A percentile compares a stretch with the other conserved stretches of the same genome.
Evolutionary conservation across 768 basidiomycete species (phyloP).

Genomic region (Gelatoporia subvermispora): DNA sequence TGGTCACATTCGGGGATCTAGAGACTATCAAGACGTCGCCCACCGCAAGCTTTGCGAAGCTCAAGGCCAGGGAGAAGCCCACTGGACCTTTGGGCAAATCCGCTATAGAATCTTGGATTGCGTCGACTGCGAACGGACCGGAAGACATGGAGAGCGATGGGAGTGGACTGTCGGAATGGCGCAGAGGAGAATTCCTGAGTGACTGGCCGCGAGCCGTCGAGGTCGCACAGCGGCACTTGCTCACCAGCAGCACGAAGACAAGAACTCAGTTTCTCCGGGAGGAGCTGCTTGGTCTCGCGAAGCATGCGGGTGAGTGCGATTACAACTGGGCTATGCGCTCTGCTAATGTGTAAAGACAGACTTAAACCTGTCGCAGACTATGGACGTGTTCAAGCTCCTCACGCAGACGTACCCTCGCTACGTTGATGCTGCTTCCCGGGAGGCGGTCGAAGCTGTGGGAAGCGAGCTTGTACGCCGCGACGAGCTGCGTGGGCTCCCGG

Average conservation of each 20-base stretch:
- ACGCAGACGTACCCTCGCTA: slow-evolving; percentile 78
- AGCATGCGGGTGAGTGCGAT: slow-evolving; percentile 50
- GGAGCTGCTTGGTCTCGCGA: slow-evolving; percentile 52
- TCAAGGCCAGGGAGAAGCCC: slow-evolving; percentile 41
- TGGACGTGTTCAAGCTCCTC: slow-evolving; percentile 71
- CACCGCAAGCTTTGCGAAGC: slow-evolving; percentile 38
- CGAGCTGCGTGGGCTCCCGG: slow-evolving; percentile 40
- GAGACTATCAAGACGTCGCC: slow-evolving; percentile 29
- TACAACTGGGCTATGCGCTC: too few species aligned
- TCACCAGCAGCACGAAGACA: slow-evolving; percentile 48
- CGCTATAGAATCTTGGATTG: slow-evolving; percentile 64
- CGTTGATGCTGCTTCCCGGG: slow-evolving; percentile 62
- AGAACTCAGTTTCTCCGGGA: slow-evolving; percentile 59
- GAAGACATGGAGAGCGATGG: slow-evolving; percentile 18
- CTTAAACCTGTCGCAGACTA: slow-evolving; percentile 49
- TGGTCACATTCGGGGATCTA: too few species aligned
- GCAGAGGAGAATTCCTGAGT: slow-evolving; percentile 43
- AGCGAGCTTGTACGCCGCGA: slow-evolving; percentile 63
- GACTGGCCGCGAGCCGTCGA: slow-evolving; percentile 55
- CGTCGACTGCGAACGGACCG: slow-evolving; percentile 32
- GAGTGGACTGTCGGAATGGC: slow-evolving; percentile 35
- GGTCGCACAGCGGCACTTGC: slow-evolving; percentile 45
- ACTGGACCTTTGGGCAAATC: slow-evolving; percentile 31
- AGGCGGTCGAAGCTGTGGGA: slow-evolving; percentile 65
- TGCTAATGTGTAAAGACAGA: slow-evolving; percentile 44